phyloP scores from a whole-genome alignment of 176 grass and related monocot species.

The Alopecurus myosuroides region DNA sequence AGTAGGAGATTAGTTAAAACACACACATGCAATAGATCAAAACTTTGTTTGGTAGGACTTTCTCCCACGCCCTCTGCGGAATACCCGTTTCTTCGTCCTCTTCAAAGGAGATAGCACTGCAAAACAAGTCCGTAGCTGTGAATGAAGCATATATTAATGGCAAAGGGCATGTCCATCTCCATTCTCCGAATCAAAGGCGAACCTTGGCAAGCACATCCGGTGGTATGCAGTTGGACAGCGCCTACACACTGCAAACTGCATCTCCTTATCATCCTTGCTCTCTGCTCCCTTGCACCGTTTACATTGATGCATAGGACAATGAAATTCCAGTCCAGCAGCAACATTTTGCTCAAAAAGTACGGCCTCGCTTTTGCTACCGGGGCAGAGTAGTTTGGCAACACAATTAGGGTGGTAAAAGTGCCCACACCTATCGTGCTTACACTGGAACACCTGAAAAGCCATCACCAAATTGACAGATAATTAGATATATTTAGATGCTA shows the following conservation, averaged over 20 bases:
- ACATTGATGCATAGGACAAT: slow-evolving; percentile 72
- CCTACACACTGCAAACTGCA: slow-evolving; percentile 79
- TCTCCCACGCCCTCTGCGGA: slow-evolving; percentile 64
- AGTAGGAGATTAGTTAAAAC: slow-evolving; percentile 17
- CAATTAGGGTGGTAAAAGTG: slow-evolving; percentile 82
- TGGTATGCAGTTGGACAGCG: slow-evolving; percentile 76
- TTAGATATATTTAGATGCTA: neutral
- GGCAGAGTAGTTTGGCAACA: slow-evolving; percentile 45
- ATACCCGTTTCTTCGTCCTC: neutral
- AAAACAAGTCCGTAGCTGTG: slow-evolving; percentile 8
- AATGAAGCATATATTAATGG: neutral
- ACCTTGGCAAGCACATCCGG: slow-evolving; percentile 78
- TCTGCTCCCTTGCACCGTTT: slow-evolving; percentile 39
- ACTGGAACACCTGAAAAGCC: slow-evolving; percentile 63
- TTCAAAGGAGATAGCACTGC: slow-evolving; percentile 47
- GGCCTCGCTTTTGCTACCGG: slow-evolving; percentile 6
- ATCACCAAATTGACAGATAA: neutral
- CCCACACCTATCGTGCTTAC: slow-evolving; percentile 49
- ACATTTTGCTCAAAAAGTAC: slow-evolving; percentile 21
- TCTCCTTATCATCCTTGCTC: slow-evolving; percentile 21
- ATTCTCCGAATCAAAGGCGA: neutral
- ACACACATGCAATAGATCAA: slow-evolving; percentile 88
- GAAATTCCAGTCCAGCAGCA: slow-evolving; percentile 47
- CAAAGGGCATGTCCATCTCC: neutral
- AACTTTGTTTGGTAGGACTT: slow-evolving; percentile 46